Conservation (phyloP, 2,329 filamentous ascomycete species). For the Ophiosphaerella herpotricha region DNA sequence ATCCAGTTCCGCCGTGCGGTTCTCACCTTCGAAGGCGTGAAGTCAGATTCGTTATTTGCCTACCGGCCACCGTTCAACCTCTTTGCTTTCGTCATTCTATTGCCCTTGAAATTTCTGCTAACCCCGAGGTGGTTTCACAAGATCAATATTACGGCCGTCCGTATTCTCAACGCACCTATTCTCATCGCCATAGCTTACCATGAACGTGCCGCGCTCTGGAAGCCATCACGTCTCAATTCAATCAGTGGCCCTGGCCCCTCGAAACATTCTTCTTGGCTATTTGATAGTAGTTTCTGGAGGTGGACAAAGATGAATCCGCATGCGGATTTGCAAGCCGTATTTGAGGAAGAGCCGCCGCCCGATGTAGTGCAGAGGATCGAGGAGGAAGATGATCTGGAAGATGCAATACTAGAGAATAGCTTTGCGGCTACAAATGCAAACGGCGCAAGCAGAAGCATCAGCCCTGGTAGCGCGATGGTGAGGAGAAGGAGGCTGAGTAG, state of each 20-base stretch:
- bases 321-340: conserved; percentile 73
- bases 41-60: conserved; percentile 80
- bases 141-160: conserved; percentile 78
- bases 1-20: conserved; percentile 82
- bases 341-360: conserved; percentile 71
- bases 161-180: conserved; percentile 74
- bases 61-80: conserved; percentile 86
- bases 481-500: conserved; percentile 43
- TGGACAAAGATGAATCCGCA: conserved; percentile 70
- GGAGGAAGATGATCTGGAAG: conserved; percentile 54
- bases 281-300: conserved; percentile 51
- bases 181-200: conserved; percentile 71
- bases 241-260: conserved; percentile 40
- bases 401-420: conserved; percentile 50
- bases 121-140: conserved; percentile 89
- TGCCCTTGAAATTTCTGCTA: conserved; percentile 78
- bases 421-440: conserved; percentile 28
- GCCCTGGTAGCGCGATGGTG: conserved; percentile 35
- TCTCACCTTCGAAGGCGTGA: conserved; percentile 82
- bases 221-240: conserved; percentile 44
- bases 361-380: conserved; percentile 53
- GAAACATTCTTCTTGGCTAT: conserved; percentile 51
- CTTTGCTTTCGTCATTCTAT: conserved; percentile 71
- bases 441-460: conserved; percentile 31
- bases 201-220: conserved; percentile 73